A percentile compares a stretch with the other conserved stretches of the same genome.
Conservation (phyloP, 352 stramenopile genomes). For the Pythium vanterpoolii region DNA sequence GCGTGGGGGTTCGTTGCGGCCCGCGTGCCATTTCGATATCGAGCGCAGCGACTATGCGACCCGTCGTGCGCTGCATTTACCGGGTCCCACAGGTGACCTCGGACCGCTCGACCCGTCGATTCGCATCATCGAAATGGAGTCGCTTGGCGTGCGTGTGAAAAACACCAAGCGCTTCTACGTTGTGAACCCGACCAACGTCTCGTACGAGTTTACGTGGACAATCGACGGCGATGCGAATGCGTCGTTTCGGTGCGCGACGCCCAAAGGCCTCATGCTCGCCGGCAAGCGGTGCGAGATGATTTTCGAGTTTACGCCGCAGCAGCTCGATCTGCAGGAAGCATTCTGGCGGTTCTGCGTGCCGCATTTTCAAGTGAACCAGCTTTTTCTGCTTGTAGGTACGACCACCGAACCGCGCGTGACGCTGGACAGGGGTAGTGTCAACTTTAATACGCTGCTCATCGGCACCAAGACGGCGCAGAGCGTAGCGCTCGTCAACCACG, state of each 20-base stretch:
- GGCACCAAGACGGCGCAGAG: slow-evolving; percentile 84
- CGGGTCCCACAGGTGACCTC: slow-evolving; percentile 80
- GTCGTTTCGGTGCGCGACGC: slow-evolving; percentile 88
- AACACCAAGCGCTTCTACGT: slow-evolving; percentile 94
- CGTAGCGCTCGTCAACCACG: slow-evolving; percentile 89
- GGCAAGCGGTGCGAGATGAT: slow-evolving; percentile 94
- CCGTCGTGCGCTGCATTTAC: slow-evolving; percentile 54
- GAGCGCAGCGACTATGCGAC: slow-evolving; percentile 86
- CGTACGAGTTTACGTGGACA: slow-evolving; percentile 93
- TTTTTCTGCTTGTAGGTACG: slow-evolving; percentile 91
- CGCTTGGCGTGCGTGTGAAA: slow-evolving; percentile 84
- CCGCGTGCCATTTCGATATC: slow-evolving; percentile 93
- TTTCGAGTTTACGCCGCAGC: slow-evolving; percentile 94
- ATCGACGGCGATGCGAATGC: slow-evolving; percentile 65
- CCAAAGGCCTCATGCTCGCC: slow-evolving; percentile 89
- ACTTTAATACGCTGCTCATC: slow-evolving; percentile 92
- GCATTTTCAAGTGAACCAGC: slow-evolving; percentile 85
- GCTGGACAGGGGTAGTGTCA: slow-evolving; percentile 86
- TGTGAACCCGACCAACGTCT: slow-evolving; percentile 91
- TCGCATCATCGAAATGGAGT: slow-evolving; percentile 92
- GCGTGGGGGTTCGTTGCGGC: slow-evolving; percentile 71
- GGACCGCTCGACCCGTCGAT: slow-evolving; percentile 83
- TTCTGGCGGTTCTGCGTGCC: slow-evolving; percentile 92
- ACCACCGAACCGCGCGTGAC: slow-evolving; percentile 89
- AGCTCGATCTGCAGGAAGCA: slow-evolving; percentile 86